These are phyloP conservation scores for Sclerotinia minor DNA, from an alignment of 2,329 filamentous ascomycete genomes.

Conservation along the genomic window DNA sequence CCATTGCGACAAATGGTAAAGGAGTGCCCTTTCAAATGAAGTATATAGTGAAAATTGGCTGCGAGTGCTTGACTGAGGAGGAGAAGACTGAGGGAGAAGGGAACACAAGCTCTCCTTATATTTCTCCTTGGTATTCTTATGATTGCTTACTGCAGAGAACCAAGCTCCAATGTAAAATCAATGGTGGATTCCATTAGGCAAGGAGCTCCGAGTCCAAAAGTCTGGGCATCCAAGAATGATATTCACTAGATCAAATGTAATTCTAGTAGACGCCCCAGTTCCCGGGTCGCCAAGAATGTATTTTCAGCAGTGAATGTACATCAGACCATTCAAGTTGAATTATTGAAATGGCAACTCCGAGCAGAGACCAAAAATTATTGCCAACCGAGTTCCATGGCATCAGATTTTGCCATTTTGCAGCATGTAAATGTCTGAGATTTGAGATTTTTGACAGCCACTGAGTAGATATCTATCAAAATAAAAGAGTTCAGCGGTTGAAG, in stretches of 20 bases:
- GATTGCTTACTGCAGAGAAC: not conserved
- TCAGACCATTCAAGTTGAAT: not conserved
- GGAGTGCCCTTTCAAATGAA: not conserved
- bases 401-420: constrained; percentile 3
- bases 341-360: not conserved
- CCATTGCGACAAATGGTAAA: constrained; percentile 19
- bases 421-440: constrained; percentile 14
- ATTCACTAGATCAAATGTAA: constrained; percentile 1
- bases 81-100: not conserved
- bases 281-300: not conserved
- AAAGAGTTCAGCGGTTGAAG: constrained; percentile 12
- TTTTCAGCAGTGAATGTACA: constrained; percentile 1
- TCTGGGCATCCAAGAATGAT: constrained; percentile 16
- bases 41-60: not conserved
- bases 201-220: constrained; percentile 24
- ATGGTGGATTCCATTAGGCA: constrained; percentile 6
- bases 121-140: not conserved
- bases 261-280: not conserved
- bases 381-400: not conserved
- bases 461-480: not conserved
- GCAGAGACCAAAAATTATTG: not conserved
- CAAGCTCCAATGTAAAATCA: not conserved
- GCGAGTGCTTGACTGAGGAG: constrained; percentile 29
- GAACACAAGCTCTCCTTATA: constrained; percentile 19
- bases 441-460: constrained; percentile 4